Evolutionary conservation across 2,329 filamentous ascomycete species (phyloP).

Genomic region (Talaromyces marneffei): DNA sequence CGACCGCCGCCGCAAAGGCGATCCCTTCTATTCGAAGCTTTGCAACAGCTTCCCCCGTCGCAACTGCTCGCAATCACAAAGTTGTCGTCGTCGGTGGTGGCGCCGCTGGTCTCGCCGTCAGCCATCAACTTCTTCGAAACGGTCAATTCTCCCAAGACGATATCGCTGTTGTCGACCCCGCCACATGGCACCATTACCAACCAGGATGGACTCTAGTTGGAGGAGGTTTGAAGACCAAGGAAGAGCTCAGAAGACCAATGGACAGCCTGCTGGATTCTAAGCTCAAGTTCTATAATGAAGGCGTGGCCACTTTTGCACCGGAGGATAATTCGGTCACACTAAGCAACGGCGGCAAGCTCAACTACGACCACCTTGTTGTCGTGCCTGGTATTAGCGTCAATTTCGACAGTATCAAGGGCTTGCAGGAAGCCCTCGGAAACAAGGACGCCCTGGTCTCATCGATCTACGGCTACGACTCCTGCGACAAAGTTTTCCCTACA

Average conservation of each 20-base stretch:
- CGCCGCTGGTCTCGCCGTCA: constrained; percentile 58
- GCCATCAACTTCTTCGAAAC: constrained; percentile 60
- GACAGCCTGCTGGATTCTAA: constrained; percentile 52
- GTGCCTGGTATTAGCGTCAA: constrained; percentile 53
- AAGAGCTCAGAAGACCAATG: constrained; percentile 51
- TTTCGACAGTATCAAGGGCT: constrained; percentile 48
- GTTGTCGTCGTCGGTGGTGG: constrained; percentile 64
- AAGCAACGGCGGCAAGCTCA: constrained; percentile 50
- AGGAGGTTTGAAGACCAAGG: constrained; percentile 58
- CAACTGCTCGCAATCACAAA: constrained; percentile 48
- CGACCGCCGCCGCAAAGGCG: constrained; percentile 21
- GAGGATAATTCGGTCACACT: constrained; percentile 54
- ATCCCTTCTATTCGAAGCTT: constrained; percentile 16
- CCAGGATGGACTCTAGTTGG: constrained; percentile 66
- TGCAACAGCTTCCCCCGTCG: constrained; percentile 31
- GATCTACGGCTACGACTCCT: constrained; percentile 54
- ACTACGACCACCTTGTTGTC: constrained; percentile 61
- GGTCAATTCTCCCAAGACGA: constrained; percentile 54
- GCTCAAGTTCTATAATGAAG: constrained; percentile 54
- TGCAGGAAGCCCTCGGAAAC: constrained; percentile 52
- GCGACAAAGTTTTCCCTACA: constrained; percentile 49
- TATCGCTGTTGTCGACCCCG: constrained; percentile 60
- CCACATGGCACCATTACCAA: constrained; percentile 61
- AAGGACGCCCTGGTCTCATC: constrained; percentile 47
- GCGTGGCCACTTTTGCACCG: constrained; percentile 49